Percentiles rank a stretch among this genome's conserved stretches.
Conservation (phyloP, 2,329 filamentous ascomycete species). For the Setomelanomma holmii region DNA sequence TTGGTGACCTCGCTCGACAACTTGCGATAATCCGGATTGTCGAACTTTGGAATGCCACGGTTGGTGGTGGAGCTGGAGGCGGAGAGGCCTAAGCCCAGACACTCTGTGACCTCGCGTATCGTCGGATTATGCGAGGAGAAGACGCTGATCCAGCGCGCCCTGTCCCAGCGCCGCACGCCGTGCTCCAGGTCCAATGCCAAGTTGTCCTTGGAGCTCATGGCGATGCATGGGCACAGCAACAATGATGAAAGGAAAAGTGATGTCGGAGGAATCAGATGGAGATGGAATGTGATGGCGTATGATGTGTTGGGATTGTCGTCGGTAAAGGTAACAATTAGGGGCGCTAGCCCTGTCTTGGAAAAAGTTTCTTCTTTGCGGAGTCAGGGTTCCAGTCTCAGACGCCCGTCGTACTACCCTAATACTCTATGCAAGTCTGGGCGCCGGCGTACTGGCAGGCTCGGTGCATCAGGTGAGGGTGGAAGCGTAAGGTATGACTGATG, state of each 20-base stretch:
- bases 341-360: conserved; percentile 33
- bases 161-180: conserved; percentile 44
- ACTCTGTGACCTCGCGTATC: conserved; percentile 48
- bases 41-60: conserved; percentile 48
- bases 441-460: not conserved
- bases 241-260: conserved; percentile 15
- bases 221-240: conserved; percentile 27
- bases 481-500: conserved; percentile 10
- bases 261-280: conserved; percentile 18
- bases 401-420: conserved; percentile 26
- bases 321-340: conserved; percentile 40
- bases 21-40: conserved; percentile 47
- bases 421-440: conserved; percentile 3
- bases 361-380: conserved; percentile 33
- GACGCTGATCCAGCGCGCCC: conserved; percentile 44
- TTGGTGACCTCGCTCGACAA: conserved; percentile 46
- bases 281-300: conserved; percentile 28
- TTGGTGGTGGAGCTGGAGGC: conserved; percentile 46
- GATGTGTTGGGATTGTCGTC: conserved; percentile 27
- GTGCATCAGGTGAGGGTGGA: conserved; percentile 2
- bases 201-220: conserved; percentile 43
- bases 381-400: conserved; percentile 36
- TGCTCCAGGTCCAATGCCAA: conserved; percentile 39
- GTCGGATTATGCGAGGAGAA: conserved; percentile 48
- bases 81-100: conserved; percentile 43